Evolutionary conservation across 2,329 filamentous ascomycete species (phyloP).

Genomic region (Thelonectria olida): DNA sequence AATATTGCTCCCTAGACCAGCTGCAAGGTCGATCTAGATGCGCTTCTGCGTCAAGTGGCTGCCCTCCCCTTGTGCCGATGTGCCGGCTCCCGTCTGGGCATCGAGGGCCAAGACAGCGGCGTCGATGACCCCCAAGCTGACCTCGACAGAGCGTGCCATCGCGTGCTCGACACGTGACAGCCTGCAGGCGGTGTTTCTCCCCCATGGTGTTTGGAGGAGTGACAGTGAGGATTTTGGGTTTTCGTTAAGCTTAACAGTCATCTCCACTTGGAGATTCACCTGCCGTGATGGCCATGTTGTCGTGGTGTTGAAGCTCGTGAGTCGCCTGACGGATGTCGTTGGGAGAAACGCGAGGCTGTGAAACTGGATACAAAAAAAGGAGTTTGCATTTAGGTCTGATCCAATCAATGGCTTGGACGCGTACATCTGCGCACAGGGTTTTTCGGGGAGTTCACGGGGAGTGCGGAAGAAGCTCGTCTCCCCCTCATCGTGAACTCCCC

Average conservation of each 20-base stretch:
- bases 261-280: neutral
- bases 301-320: neutral
- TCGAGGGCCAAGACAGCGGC: neutral
- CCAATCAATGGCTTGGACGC: neutral
- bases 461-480: neutral
- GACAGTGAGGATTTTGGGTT: slow-evolving; percentile 14
- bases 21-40: slow-evolving; percentile 18
- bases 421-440: neutral
- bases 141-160: slow-evolving; percentile 1
- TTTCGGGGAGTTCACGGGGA: slow-evolving; percentile 22
- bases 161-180: slow-evolving; percentile 12
- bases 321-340: neutral
- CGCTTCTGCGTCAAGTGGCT: neutral
- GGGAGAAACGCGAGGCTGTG: neutral
- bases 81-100: slow-evolving; percentile 13
- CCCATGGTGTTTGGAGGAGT: neutral
- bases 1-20: neutral
- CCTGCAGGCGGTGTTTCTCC: neutral
- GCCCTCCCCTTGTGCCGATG: slow-evolving; percentile 16
- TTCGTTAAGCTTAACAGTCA: slow-evolving; percentile 21
- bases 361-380: neutral
- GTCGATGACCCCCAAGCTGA: neutral
- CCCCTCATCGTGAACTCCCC: too few relatives aligned
- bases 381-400: neutral
- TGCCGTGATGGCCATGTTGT: neutral